Evolutionary conservation across 306 rosid species (phyloP).

Genomic region (Quercus aquifolioides): DNA sequence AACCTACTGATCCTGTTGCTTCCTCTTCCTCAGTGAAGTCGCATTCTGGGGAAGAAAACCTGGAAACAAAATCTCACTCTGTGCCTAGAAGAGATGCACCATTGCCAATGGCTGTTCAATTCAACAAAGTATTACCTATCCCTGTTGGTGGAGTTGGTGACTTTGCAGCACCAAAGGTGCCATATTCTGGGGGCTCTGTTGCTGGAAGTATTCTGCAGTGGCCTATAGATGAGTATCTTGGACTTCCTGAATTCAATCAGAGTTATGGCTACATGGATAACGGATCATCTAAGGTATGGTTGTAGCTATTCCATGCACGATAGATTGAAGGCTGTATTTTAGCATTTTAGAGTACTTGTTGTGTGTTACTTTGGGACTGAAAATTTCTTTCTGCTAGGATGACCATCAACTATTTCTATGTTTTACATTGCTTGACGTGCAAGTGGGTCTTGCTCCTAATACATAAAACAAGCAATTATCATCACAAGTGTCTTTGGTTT

Average conservation of each 20-base stretch:
- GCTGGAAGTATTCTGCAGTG: constrained; percentile 65
- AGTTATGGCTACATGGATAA: constrained; percentile 58
- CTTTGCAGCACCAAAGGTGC: constrained; percentile 33
- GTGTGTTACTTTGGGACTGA: neutral
- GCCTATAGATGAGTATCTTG: constrained; percentile 68
- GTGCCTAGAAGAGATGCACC: constrained; percentile 34
- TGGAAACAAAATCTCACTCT: constrained; percentile 35
- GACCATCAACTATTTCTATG: neutral
- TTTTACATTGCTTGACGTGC: neutral
- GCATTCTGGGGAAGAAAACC: constrained; percentile 39
- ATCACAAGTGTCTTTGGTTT: neutral
- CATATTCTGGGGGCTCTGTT: constrained; percentile 60
- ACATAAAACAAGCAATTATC: neutral
- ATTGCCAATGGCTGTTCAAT: constrained; percentile 35
- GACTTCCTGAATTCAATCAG: constrained; percentile 57
- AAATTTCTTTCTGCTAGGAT: neutral
- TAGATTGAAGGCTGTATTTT: neutral
- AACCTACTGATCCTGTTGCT: constrained; percentile 43
- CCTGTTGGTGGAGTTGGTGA: constrained; percentile 45
- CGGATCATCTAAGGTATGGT: constrained; percentile 76
- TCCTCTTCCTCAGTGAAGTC: constrained; percentile 44
- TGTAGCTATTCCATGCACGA: constrained; percentile 9
- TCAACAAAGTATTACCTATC: constrained; percentile 31
- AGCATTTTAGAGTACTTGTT: neutral
- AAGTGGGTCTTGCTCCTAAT: neutral